Base-by-base conservation (phyloP, 805 yeast genomes). In the Lipomyces oligophaga region DNA sequence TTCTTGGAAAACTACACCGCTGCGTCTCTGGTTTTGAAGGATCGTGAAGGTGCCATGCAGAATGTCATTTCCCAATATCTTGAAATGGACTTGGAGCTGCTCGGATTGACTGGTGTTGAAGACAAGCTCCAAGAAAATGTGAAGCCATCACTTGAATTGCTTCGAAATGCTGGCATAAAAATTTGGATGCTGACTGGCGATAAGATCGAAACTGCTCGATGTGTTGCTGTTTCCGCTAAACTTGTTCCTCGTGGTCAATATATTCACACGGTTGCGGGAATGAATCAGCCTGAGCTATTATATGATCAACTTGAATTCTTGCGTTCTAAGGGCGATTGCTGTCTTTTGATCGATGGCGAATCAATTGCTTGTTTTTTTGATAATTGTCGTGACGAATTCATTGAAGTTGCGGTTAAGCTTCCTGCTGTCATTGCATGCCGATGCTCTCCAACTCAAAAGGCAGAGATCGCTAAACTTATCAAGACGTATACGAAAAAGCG, bases 151-250 rank as follows among this genome's bases (percentile, higher is more conserved):
- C 81, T 93, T 48, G 99, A 93, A 69, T 73, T 89, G 28, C 72
- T 93, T 57, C 77, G 98, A 58, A 93, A 94, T 67, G 99, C 97
- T 0, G 98, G 97, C 3, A 79, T 94, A 45, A 89, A 89, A 60
- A 93, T 93, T 41, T 93, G 99, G 99, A 94, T 93, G 98, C 71
- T 93, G 38, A 93, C 99, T 0, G 99, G 99, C 57, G 99, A 93
- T 65, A 93, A 93, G 64, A 97, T 93, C 5, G 99, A 93, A 68
- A 93, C 99, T 0, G 98, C 98, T 1, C 79, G 88, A 50, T 93
- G 98, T 74, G 97, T 93, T 32, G 88, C 97, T 18, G 85, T 94
- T n/a, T 85, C 96, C 64, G 93, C 97, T 26, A 83, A 89, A 60
- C 76, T 93, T 41, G 90, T 93, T 24, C 76, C 95, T 1, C 77